Base-by-base conservation (phyloP, 1,284 basidiomycete genomes). In the Fomitopsis betulina region DNA sequence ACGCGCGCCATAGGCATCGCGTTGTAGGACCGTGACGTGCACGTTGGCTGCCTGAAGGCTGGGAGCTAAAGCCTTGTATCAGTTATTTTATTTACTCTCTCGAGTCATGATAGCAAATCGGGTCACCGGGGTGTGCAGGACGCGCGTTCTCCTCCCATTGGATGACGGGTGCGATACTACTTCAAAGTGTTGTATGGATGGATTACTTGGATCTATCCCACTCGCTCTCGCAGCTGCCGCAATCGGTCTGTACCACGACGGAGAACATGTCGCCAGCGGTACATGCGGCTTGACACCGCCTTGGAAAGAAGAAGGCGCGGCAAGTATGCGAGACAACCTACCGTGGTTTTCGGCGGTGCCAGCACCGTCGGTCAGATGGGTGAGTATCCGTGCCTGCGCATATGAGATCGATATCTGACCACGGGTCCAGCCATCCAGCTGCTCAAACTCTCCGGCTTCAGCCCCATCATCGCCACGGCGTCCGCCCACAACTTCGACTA, bases 401-500 rank as follows among this genome's bases (percentile, higher is more conserved):
- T 23, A 13, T 12, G 43, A 0, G 32, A 17, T 1, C n/a, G 35
- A 21, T 39, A 21, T 21, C 27, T 17, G 21, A 37, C 17, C 50
- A 30, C 21, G 45, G 5, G 13, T 45, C 7, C 33, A 83, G 83
- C 70, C 1, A 75, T 86, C 51, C 85, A 86, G 65, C 66, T 86
- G 13, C 81, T 80, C 5, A 79, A 73, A 61, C 62, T 80, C 30
- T 77, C 80, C 0, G 83, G 82, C 0, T 83, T 83, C 72, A 75
- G 73, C 3, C 79, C 77, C 0, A 81, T 85, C 59, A 78, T 86
- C 53, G 71, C 80, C 7, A 83, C 80, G 2, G 76, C 83, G 1
- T 84, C 80, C 9, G 62, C 65, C 13, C 75, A 73, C 60, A 77
- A 85, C 60, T 62, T 67, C 21, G 70, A 67, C 0, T 65, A 67